Base-by-base conservation (phyloP, 495 filamentous ascomycete genomes). In the Aspergillus sparsus region DNA sequence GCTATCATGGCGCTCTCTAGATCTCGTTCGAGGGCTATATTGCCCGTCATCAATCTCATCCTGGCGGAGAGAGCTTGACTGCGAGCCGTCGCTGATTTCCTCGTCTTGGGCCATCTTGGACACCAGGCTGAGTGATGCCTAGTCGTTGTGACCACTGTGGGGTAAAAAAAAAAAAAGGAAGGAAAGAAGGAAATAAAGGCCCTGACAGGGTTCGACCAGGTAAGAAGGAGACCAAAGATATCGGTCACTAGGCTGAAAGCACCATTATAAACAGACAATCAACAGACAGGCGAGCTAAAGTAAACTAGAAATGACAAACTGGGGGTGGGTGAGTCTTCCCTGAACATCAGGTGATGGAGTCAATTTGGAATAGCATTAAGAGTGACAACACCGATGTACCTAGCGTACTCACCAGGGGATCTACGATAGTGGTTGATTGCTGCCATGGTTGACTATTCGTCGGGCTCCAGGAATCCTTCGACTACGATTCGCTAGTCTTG, bases 1-100 rank as follows among this genome's bases (percentile, higher is more conserved):
- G 44, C 58, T 67, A 18, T 73, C 61, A 32, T 65, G 52, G 16
- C 58, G 61, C 10, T 71, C 59, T 35, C 62, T 62, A 12, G 65
- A 62, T 2, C 62, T 41, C 32, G 63, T 61, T 35, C 65, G 67
- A 18, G 59, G 58, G 46, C 55, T 65, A 27, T 56, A 58, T 32
- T 54, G 66, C 10, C 53, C 53, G 12, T 47, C 58, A 5, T 55
- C 39, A 9, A 65, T 60, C 33, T 53, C 53, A 34, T 66, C 57
- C 7, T 61, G 46, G 9, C 60, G 47, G 27, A 58, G 61, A 34
- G 69, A 67, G 42, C 57, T 69, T 9, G 66, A 37, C 37, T 55
- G 53, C 8, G 55, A 58, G 37, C 57, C 57, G 7, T 42, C 53
- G 21, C 32, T 53, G 31, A 16, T 44, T 16, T 55, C 39, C 32